phyloP scores from a whole-genome alignment of 2,329 filamentous ascomycete species.

The Calonectria pteridis region DNA sequence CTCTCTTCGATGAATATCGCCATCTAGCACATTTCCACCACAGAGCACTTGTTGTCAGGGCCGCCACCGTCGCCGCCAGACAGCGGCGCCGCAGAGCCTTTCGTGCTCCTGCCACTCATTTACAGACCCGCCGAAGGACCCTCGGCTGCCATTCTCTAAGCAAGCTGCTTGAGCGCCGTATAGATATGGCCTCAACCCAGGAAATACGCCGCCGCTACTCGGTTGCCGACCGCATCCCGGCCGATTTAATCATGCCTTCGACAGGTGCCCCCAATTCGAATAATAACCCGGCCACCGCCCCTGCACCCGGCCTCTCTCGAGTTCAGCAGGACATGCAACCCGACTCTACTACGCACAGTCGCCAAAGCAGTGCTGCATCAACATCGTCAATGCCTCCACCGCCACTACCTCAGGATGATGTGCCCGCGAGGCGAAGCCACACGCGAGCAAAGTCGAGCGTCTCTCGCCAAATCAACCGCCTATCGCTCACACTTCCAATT shows the following conservation, averaged over 20 bases:
- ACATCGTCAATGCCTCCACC: constrained; percentile 51
- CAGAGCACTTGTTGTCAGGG: constrained; percentile 59
- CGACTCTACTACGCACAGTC: constrained; percentile 30
- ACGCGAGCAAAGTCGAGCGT: constrained; percentile 66
- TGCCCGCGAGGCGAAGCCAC: constrained; percentile 55
- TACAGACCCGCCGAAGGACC: constrained; percentile 50
- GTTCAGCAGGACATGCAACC: constrained; percentile 27
- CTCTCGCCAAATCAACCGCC: constrained; percentile 67
- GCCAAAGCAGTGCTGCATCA: constrained; percentile 34
- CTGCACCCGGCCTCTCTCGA: constrained; percentile 29
- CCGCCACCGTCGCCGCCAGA: constrained; percentile 55
- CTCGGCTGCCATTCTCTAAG: constrained; percentile 49
- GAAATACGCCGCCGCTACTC: constrained; percentile 57
- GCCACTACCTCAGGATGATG: constrained; percentile 54
- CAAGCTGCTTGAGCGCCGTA: constrained; percentile 38
- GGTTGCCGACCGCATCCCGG: constrained; percentile 51
- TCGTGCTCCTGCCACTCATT: constrained; percentile 53
- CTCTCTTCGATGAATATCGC: constrained; percentile 59
- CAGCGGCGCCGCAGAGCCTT: constrained; percentile 53
- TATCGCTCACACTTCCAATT: constrained; percentile 74
- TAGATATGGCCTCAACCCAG: constrained; percentile 52
- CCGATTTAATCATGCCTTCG: constrained; percentile 43
- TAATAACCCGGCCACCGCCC: constrained; percentile 26
- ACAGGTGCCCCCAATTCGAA: constrained; percentile 39
- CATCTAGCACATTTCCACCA: constrained; percentile 54